Conservation (phyloP, 2,329 filamentous ascomycete genomes). For the Pyrenophora teres region DNA sequence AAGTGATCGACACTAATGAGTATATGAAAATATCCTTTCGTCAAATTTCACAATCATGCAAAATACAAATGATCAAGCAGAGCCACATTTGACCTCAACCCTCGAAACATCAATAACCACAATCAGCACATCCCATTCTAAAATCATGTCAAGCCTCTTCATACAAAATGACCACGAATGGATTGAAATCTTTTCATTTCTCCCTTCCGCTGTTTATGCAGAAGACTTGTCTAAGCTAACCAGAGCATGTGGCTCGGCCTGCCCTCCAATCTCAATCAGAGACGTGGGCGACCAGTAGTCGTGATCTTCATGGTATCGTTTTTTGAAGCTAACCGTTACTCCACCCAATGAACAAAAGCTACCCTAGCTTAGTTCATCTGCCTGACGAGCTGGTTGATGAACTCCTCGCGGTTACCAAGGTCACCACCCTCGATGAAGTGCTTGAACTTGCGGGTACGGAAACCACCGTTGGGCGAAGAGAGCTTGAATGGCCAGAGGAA, state of each 20-base stretch:
- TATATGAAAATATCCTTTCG: too few species aligned
- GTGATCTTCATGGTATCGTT: slow-evolving; percentile 36
- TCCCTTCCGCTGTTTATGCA: slow-evolving; percentile 24
- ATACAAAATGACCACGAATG: not conserved
- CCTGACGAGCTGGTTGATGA: slow-evolving; percentile 94
- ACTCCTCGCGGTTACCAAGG: slow-evolving; percentile 96
- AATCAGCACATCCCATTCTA: too few species aligned
- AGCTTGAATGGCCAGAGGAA: slow-evolving; percentile 99
- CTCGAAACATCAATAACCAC: too few species aligned
- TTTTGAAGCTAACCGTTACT: slow-evolving; percentile 34
- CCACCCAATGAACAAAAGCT: slow-evolving; percentile 29
- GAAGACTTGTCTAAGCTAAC: slow-evolving; percentile 38
- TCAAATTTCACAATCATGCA: too few species aligned
- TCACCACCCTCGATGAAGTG: slow-evolving; percentile 99
- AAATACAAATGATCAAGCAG: too few species aligned
- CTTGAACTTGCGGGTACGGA: slow-evolving; percentile 97
- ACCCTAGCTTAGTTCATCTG: slow-evolving; percentile 86
- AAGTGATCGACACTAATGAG: too few species aligned
- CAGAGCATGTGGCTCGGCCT: slow-evolving; percentile 39
- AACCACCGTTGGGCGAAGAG: slow-evolving; percentile 95
- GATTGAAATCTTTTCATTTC: slow-evolving; percentile 30
- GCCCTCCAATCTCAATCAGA: slow-evolving; percentile 26
- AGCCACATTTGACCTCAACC: too few species aligned
- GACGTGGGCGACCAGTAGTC: slow-evolving; percentile 28
- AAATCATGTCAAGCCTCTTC: not conserved